Evolutionary conservation across 805 yeast species (phyloP).

Genomic region (Monosporozyma yasuniensis): DNA sequence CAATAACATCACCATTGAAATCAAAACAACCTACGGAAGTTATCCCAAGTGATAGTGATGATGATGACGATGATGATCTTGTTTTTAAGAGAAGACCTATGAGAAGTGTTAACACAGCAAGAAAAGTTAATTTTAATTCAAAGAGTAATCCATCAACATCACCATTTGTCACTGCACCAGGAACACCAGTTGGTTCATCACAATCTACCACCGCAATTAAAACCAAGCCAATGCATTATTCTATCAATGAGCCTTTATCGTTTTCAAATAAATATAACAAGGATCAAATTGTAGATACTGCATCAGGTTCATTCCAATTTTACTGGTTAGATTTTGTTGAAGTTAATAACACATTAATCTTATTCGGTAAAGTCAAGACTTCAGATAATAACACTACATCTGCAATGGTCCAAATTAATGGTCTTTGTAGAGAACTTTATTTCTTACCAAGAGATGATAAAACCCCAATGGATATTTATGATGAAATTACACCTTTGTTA

Average conservation of each 20-base stretch:
- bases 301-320: constrained; percentile 48
- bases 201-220: background rate
- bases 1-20: constrained; percentile 6
- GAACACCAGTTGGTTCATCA: constrained; percentile 17
- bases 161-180: constrained; percentile 29
- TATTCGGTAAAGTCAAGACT: constrained; percentile 74
- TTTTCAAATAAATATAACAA: constrained; percentile 16
- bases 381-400: constrained; percentile 54
- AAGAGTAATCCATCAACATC: constrained; percentile 19
- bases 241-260: constrained; percentile 6
- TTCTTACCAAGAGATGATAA: constrained; percentile 64
- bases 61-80: constrained; percentile 28
- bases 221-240: constrained; percentile 7
- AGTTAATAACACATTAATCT: constrained; percentile 52
- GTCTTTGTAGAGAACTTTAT: constrained; percentile 60
- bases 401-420: constrained; percentile 66
- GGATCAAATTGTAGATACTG: constrained; percentile 31
- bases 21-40: constrained; percentile 7
- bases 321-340: constrained; percentile 90
- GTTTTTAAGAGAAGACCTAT: constrained; percentile 23
- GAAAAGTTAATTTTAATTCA: constrained; percentile 21
- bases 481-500: constrained; percentile 62
- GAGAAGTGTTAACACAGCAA: constrained; percentile 21
- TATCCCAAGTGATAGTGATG: constrained; percentile 28
- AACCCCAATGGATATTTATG: constrained; percentile 59